Conservation (phyloP, 495 filamentous ascomycete species). For the Talaromyces proteolyticus region DNA sequence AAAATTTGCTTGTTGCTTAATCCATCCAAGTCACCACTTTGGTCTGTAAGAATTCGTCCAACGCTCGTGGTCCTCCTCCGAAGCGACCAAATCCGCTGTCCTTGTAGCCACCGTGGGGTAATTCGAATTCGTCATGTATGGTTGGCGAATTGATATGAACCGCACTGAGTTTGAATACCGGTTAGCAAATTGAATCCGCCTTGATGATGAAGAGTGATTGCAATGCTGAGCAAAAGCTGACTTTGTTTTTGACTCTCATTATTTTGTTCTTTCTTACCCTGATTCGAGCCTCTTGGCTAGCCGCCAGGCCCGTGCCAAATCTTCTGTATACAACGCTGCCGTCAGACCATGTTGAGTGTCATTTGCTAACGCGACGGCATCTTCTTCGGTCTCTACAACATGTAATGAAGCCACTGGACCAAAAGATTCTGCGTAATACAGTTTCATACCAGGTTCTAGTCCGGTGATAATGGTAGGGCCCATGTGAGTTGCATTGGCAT, state of each 20-base stretch:
- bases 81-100: constrained; percentile 73
- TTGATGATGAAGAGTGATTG: too few species aligned
- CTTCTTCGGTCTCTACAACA: constrained; percentile 38
- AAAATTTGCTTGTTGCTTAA: constrained; percentile 8
- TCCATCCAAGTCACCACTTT: constrained; percentile 73
- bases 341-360: constrained; percentile 47
- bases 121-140: constrained; percentile 70
- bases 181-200: not conserved
- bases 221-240: too few species aligned
- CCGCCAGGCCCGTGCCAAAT: constrained; percentile 39
- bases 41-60: constrained; percentile 73
- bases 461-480: constrained; percentile 67
- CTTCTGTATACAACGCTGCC: constrained; percentile 40
- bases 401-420: constrained; percentile 64
- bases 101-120: constrained; percentile 86
- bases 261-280: constrained; percentile 15
- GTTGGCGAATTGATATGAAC: constrained; percentile 87
- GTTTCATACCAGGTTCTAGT: constrained; percentile 79
- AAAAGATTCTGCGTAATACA: constrained; percentile 77
- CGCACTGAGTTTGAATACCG: constrained; percentile 22
- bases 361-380: constrained; percentile 42
- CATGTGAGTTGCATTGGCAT: too few species aligned
- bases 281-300: constrained; percentile 43
- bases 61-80: constrained; percentile 40
- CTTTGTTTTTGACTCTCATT: too few species aligned